These are phyloP conservation scores for Saksenaea oblongispora DNA, from an alignment of 371 early-diverging fungal genomes.

Conservation along the genomic window DNA sequence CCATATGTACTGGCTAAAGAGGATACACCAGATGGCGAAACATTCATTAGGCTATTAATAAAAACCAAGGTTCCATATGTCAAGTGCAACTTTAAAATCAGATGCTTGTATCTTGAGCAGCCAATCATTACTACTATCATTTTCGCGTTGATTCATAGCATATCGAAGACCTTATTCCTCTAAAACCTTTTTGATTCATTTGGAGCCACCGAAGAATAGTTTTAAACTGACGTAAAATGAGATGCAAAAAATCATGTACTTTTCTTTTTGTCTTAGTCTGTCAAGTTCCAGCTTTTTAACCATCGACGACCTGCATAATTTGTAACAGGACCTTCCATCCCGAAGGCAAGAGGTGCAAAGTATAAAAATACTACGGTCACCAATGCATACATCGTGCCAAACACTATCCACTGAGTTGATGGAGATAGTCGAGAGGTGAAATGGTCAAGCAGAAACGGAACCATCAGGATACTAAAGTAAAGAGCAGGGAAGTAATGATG, in stretches of 20 bases:
- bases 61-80: too few relatives aligned
- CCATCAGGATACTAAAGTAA: constrained; percentile 89
- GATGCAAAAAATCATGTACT: not conserved
- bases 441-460: constrained; percentile 76
- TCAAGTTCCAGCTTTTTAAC: constrained; percentile 59
- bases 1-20: too few relatives aligned
- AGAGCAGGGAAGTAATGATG: constrained; percentile 99
- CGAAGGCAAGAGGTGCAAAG: constrained; percentile 87
- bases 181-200: too few relatives aligned
- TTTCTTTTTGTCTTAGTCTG: constrained; percentile 23
- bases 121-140: too few relatives aligned
- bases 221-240: too few relatives aligned
- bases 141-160: too few relatives aligned
- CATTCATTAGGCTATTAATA: too few relatives aligned
- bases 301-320: constrained; percentile 54
- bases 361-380: constrained; percentile 65
- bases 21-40: too few relatives aligned
- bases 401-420: constrained; percentile 34
- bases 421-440: constrained; percentile 33
- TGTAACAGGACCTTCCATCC: constrained; percentile 76
- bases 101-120: too few relatives aligned
- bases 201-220: too few relatives aligned
- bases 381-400: constrained; percentile 47
- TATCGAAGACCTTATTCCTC: too few relatives aligned
- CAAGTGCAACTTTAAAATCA: too few relatives aligned